These are phyloP conservation scores for Penicillium capsulatum DNA, from an alignment of 2,329 filamentous ascomycete genomes.

Conservation along the genomic window DNA sequence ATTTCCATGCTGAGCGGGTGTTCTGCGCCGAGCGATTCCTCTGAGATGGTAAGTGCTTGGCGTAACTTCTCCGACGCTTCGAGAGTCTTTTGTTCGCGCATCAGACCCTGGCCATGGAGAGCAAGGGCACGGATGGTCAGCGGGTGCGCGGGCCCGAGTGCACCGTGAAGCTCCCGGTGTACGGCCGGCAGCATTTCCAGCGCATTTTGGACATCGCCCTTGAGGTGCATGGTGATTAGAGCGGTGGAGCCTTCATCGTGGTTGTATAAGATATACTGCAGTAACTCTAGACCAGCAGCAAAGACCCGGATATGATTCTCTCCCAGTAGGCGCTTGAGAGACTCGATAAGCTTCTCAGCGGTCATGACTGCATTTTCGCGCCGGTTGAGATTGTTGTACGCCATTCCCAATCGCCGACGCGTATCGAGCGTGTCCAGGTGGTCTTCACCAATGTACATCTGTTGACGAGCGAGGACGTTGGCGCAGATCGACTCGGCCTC, in stretches of 20 bases:
- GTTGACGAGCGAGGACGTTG: slow-evolving; percentile 31
- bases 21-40: slow-evolving; percentile 25
- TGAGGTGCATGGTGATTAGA: slow-evolving; percentile 9
- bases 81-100: slow-evolving; percentile 16
- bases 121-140: slow-evolving; percentile 24
- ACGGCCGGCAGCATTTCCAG: slow-evolving; percentile 14
- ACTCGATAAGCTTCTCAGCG: slow-evolving; percentile 21
- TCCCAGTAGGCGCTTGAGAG: slow-evolving; percentile 22
- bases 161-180: slow-evolving; percentile 19
- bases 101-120: slow-evolving; percentile 21
- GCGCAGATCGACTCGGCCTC: slow-evolving; percentile 30
- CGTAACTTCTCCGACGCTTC: slow-evolving; percentile 29
- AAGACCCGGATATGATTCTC: slow-evolving; percentile 27
- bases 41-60: slow-evolving; percentile 26
- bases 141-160: slow-evolving; percentile 22
- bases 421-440: slow-evolving; percentile 30
- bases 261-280: slow-evolving; percentile 24
- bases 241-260: slow-evolving; percentile 7
- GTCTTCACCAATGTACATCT: slow-evolving; percentile 32
- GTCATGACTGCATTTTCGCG: slow-evolving; percentile 23
- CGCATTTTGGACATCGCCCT: slow-evolving; percentile 15
- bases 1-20: slow-evolving; percentile 27
- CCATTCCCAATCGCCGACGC: slow-evolving; percentile 24
- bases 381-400: slow-evolving; percentile 22
- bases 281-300: slow-evolving; percentile 16